Conservation (phyloP, 495 filamentous ascomycete genomes). For the Emericellopsis terricola region DNA sequence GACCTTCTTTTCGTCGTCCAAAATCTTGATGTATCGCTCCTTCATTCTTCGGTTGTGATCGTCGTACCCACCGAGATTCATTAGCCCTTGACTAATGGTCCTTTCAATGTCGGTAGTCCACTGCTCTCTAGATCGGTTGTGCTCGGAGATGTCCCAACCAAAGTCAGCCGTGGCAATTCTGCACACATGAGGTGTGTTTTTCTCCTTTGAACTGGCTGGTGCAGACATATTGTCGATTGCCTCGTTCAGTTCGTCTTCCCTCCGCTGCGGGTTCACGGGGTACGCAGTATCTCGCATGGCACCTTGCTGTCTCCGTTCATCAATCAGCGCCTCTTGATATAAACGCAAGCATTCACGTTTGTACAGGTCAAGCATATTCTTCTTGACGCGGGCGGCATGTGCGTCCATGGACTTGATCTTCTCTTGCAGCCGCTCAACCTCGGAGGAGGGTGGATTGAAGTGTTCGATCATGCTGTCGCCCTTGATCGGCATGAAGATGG, state of each 20-base stretch:
- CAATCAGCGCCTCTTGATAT: not conserved
- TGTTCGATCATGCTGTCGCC: not conserved
- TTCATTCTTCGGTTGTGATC: not conserved
- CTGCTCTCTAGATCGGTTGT: not conserved
- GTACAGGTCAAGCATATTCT: not conserved
- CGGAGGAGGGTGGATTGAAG: not conserved
- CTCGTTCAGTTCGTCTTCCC: not conserved
- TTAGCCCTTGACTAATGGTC: not conserved
- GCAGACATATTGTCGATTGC: not conserved
- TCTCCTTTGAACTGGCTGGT: not conserved
- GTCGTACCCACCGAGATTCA: not conserved
- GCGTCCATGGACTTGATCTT: not conserved
- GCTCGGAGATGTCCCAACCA: not conserved
- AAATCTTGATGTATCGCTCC: not conserved
- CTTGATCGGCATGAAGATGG: conserved; percentile 1
- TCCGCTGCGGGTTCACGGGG: not conserved
- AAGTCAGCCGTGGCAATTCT: not conserved
- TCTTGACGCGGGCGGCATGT: not conserved
- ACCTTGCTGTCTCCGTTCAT: too few species aligned
- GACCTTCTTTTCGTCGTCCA: not conserved
- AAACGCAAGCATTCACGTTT: not conserved
- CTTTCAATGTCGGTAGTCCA: not conserved
- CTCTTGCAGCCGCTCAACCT: not conserved
- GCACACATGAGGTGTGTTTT: too few species aligned
- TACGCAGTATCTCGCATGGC: not conserved